phyloP scores from a whole-genome alignment of 2,329 filamentous ascomycete species.

The Cryphonectria radicalis region DNA sequence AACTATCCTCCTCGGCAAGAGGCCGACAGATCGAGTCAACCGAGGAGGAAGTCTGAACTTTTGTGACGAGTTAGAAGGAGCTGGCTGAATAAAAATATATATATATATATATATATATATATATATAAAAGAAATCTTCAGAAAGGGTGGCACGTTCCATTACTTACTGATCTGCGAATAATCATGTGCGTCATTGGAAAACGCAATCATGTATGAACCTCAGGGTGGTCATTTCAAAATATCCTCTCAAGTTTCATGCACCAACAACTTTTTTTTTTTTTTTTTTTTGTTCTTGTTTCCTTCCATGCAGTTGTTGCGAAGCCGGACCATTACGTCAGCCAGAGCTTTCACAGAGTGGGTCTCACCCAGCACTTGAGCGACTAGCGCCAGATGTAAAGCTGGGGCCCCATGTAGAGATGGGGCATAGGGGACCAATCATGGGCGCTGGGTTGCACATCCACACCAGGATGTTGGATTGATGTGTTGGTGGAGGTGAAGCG shows the following conservation, averaged over 20 bases:
- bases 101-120: too few species aligned
- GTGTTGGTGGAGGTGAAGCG: background rate
- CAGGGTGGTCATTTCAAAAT: background rate
- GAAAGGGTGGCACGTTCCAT: background rate
- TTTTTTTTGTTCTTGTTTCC: background rate
- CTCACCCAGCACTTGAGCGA: background rate
- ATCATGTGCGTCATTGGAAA: background rate
- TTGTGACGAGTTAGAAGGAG: background rate
- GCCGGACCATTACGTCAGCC: background rate
- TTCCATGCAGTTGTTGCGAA: background rate
- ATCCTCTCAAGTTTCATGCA: too few species aligned
- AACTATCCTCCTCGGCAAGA: background rate
- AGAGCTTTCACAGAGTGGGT: background rate
- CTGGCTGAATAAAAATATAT: too few species aligned
- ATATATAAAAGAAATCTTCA: background rate
- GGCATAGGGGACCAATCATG: background rate
- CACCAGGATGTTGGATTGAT: background rate
- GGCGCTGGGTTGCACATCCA: background rate
- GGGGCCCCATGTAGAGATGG: background rate
- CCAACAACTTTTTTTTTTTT: background rate
- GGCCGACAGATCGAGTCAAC: background rate
- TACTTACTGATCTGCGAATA: background rate
- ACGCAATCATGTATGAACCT: background rate
- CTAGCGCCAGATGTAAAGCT: background rate
- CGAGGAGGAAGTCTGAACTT: background rate